Base-by-base conservation (phyloP, 2,329 filamentous ascomycete genomes). In the Claviceps purpurea region DNA sequence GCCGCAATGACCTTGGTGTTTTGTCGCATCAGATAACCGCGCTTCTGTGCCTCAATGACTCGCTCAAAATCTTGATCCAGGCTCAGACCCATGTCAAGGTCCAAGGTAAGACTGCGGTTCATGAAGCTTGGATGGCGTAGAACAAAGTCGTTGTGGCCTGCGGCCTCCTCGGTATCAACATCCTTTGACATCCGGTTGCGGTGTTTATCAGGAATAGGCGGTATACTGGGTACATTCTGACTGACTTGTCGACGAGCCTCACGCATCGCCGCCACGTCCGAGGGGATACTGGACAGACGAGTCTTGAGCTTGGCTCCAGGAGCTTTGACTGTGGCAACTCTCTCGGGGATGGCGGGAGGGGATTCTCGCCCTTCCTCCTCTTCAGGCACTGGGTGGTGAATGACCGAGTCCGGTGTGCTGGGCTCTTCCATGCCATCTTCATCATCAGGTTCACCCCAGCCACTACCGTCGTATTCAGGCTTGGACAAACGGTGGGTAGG, bases 11-110 rank as follows among this genome's bases (percentile, higher is more conserved):
- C 79, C 68, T 97, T 97, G 3, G 91, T 97, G 70, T 97, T 98
- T 62, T 98, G 91, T 62, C 93, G 84, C 91, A 97, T 98, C 46
- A 97, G 77, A 64, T 98, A 98, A 52, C 93, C 93, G 73, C 94
- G 90, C 89, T 97, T 97, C 85, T 96, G 90, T 65, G 84, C 79
- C 72, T 96, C 89, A 61, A 97, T 94, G 52, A 97, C 87, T 55
- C 91, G 81, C 62, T 97, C 89, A 68, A 97, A 96, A 65, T 96
- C 93, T 61, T 87, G 81, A 62, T 95, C 89, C 46, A 97, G 78
- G 57, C 89, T 91, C 56, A 95, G 82, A 55, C 87, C 87, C 52
- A 93, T 77, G 62, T 91, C 89, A 57, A 89, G 82, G 62, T 87
- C 82, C 58, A 94, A 72, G 7, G 89, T 88, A 56, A 96, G 77